Evolutionary conservation across 1,139 yeast species (phyloP).

Genomic region (Lodderomyces oxycetoniae): DNA sequence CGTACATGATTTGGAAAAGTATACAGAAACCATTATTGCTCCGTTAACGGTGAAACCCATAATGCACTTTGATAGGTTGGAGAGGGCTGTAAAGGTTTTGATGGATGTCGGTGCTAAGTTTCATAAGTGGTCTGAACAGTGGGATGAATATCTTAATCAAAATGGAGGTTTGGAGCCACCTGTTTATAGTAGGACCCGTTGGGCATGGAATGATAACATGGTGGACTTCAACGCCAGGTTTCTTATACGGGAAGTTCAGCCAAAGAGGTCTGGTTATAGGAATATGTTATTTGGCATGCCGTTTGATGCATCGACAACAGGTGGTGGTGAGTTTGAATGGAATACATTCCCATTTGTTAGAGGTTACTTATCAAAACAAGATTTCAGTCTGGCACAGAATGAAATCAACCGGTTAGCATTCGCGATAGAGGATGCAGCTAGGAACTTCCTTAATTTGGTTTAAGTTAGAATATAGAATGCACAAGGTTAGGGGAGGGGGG

Average conservation of each 20-base stretch:
- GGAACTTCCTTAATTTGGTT: conserved; percentile 11
- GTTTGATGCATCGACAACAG: conserved; percentile 44
- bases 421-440: conserved; percentile 24
- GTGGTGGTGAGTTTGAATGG: conserved; percentile 40
- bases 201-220: conserved; percentile 75
- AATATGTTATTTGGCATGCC: conserved; percentile 73
- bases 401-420: conserved; percentile 48
- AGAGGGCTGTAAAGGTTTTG: conserved; percentile 22
- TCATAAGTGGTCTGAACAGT: conserved; percentile 47
- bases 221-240: conserved; percentile 53
- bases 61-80: conserved; percentile 29
- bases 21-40: conserved; percentile 12
- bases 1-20: conserved; percentile 41
- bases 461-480: neutral
- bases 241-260: conserved; percentile 42
- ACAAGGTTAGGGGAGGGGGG: no score
- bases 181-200: conserved; percentile 61
- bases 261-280: conserved; percentile 60
- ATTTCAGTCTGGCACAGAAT: conserved; percentile 53
- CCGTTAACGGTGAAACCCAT: conserved; percentile 16
- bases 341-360: conserved; percentile 74
- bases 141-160: conserved; percentile 42
- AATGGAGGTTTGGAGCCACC: conserved; percentile 60
- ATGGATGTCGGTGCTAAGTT: conserved; percentile 22
- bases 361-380: conserved; percentile 51